A percentile compares a stretch with the other conserved stretches of the same genome.
phyloP scores from a whole-genome alignment of 2,329 filamentous ascomycete species.

The Penicillium olsonii region DNA sequence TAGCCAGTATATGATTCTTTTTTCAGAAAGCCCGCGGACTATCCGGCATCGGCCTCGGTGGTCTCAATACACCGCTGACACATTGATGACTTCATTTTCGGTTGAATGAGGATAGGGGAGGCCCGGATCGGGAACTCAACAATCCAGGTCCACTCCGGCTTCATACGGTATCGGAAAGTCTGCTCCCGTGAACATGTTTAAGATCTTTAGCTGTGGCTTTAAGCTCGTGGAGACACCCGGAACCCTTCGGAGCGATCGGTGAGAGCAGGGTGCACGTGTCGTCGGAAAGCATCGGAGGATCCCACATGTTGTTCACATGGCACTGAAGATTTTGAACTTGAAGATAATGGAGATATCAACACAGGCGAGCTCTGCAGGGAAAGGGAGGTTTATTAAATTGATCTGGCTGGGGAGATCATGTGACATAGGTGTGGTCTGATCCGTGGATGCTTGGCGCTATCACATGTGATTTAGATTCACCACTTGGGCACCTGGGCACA shows the following conservation, averaged over 20 bases:
- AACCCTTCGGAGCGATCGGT: slow-evolving; percentile 21
- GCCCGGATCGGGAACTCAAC: slow-evolving; percentile 14
- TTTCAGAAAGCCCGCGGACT: background rate
- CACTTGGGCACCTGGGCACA: too few relatives aligned
- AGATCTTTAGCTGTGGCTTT: background rate
- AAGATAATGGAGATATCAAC: background rate
- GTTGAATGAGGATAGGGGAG: slow-evolving; percentile 11
- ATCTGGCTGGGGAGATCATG: background rate
- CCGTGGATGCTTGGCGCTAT: slow-evolving; percentile 4
- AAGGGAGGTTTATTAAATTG: background rate
- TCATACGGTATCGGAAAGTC: slow-evolving; percentile 12
- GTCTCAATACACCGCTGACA: slow-evolving; percentile 18
- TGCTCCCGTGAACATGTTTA: slow-evolving; percentile 11
- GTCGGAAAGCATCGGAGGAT: slow-evolving; percentile 11
- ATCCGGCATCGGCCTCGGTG: background rate
- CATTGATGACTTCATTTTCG: slow-evolving; percentile 25
- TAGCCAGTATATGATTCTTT: background rate
- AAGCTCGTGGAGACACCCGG: slow-evolving; percentile 21
- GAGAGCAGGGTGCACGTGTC: slow-evolving; percentile 15
- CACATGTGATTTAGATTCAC: background rate
- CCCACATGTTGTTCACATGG: slow-evolving; percentile 15
- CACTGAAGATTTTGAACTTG: background rate
- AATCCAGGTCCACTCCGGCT: slow-evolving; percentile 13
- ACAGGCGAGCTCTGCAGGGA: background rate
- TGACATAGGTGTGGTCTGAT: background rate